These are phyloP conservation scores for Lichtheimia ramosa DNA, from an alignment of 371 early-diverging fungal genomes.

Conservation along the genomic window DNA sequence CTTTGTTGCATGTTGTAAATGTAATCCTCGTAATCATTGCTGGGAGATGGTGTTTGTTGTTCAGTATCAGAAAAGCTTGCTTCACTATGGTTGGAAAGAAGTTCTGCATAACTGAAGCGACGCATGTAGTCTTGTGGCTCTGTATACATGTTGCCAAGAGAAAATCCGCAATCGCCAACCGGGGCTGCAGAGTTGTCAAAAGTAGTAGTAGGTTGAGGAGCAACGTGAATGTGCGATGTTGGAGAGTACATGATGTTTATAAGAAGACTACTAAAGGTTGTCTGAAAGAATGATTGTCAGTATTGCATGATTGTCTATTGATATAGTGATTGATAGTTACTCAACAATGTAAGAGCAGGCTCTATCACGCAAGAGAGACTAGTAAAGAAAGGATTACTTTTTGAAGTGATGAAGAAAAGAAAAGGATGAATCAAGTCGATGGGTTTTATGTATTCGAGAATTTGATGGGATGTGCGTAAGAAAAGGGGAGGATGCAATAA, in stretches of 20 bases:
- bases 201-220: constrained; percentile 12
- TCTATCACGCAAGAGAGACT: constrained; percentile 4
- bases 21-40: constrained; percentile 34
- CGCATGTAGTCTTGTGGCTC: constrained; percentile 22
- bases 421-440: not conserved
- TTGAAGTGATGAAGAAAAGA: constrained; percentile 2
- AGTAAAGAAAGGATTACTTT: constrained; percentile 13
- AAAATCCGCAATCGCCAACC: constrained; percentile 13
- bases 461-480: constrained; percentile 3
- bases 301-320: not conserved
- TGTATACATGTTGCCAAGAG: constrained; percentile 4
- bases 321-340: not conserved
- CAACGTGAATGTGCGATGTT: constrained; percentile 16
- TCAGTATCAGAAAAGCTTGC: constrained; percentile 37
- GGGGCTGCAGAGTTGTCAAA: not conserved
- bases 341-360: constrained; percentile 11
- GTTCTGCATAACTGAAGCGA: constrained; percentile 37
- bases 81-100: constrained; percentile 34
- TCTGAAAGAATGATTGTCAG: not conserved
- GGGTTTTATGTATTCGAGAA: constrained; percentile 7
- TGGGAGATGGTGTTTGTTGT: constrained; percentile 29
- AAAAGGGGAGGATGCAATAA: constrained; percentile 14
- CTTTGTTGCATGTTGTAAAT: constrained; percentile 19
- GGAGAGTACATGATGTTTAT: constrained; percentile 13
- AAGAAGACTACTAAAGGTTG: too few species aligned